Evolutionary conservation across 108 stramenopile genomes (phyloP).

Genomic region (Skeletonema menzelii): DNA sequence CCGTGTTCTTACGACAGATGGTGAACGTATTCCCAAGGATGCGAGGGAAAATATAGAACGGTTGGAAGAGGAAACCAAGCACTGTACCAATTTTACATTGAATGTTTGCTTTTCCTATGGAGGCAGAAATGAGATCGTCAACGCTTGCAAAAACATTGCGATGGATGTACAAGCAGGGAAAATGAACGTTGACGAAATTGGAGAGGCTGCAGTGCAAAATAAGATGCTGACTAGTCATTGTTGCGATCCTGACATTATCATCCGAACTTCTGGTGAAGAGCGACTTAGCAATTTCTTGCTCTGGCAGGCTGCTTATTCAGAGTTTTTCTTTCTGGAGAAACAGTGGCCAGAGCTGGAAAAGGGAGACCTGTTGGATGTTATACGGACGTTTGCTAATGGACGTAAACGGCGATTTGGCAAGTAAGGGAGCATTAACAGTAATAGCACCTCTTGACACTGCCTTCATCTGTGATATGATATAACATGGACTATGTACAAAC

Average conservation of each 20-base stretch:
- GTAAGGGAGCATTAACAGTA: too few species aligned
- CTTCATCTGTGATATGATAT: too few species aligned
- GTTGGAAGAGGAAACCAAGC: constrained; percentile 61
- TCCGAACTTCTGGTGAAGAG: constrained; percentile 95
- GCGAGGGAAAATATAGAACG: constrained; percentile 52
- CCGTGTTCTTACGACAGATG: constrained; percentile 78
- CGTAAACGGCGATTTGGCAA: constrained; percentile 81
- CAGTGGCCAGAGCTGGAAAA: constrained; percentile 89
- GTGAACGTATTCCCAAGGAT: constrained; percentile 54
- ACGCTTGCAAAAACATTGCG: constrained; percentile 67
- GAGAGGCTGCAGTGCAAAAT: constrained; percentile 50
- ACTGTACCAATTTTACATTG: constrained; percentile 64
- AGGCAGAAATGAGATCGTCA: constrained; percentile 89
- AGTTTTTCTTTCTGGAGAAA: constrained; percentile 93
- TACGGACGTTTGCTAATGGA: constrained; percentile 62
- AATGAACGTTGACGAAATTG: constrained; percentile 50
- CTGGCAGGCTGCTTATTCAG: constrained; percentile 94
- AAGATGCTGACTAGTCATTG: constrained; percentile 56
- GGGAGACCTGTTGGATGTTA: constrained; percentile 61
- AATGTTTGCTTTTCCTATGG: constrained; percentile 96
- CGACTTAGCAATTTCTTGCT: constrained; percentile 94
- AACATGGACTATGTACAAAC: too few species aligned
- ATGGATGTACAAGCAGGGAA: constrained; percentile 49
- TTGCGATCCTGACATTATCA: constrained; percentile 89
- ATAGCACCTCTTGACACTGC: too few species aligned